phyloP scores from a whole-genome alignment of 306 rosid genomes.

The Gillenia trifoliata region DNA sequence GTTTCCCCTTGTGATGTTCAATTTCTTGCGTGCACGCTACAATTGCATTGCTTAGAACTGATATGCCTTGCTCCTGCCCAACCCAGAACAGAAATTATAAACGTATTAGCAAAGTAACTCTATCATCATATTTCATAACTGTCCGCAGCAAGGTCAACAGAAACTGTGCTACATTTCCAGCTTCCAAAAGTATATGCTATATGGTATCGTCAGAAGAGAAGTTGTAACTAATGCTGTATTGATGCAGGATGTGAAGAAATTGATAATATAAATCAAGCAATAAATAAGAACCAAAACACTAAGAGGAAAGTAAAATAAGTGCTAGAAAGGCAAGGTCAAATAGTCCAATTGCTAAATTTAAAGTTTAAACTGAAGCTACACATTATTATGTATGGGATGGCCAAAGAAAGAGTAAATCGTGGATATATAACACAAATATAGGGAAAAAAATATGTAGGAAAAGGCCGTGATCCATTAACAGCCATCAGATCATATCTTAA shows the following conservation, averaged over 20 bases:
- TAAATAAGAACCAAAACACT: neutral
- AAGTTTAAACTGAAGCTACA: neutral
- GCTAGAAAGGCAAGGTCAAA: neutral
- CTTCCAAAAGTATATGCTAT: neutral
- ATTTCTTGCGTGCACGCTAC: conserved; percentile 66
- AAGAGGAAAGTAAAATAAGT: neutral
- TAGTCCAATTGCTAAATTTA: neutral
- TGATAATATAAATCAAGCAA: neutral
- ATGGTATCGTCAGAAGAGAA: neutral
- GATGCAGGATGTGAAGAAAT: neutral
- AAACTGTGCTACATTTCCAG: neutral
- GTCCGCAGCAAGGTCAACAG: neutral
- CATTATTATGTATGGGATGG: neutral
- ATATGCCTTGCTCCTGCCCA: conserved; percentile 86
- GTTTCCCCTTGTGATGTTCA: conserved; percentile 84
- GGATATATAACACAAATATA: neutral
- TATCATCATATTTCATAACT: conserved; percentile 1
- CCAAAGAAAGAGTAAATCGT: neutral
- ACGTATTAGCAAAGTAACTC: neutral
- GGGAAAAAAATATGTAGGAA: neutral
- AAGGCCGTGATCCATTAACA: neutral
- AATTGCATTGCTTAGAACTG: conserved; percentile 71
- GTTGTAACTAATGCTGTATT: neutral
- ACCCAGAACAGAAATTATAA: conserved; percentile 1
- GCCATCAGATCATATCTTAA: neutral